Evolutionary conservation across 2,329 filamentous ascomycete genomes (phyloP), one percentile per base, ranked within the genome.

Genomic region (Botrytis pseudocinerea): DNA sequence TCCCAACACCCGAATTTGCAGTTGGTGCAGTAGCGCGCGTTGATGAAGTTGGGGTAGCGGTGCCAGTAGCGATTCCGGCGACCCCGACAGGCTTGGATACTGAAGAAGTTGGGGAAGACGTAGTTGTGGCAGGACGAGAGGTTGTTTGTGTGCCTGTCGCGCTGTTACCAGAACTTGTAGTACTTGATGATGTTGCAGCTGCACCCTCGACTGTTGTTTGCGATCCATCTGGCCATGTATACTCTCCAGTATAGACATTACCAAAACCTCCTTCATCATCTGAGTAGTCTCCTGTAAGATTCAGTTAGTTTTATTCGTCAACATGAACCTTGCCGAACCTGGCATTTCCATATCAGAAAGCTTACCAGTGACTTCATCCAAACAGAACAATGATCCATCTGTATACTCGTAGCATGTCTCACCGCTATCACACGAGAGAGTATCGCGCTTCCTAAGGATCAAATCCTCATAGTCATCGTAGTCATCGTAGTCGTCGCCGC

Each of bases 351-450:
- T 64, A n/a, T 7, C 8, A 20, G 9, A 22, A 40, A 44, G 16
- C n/a, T 32, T 6, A 64, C 61, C 61, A 14, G 61, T 64, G 18
- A 10, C n/a, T 64, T 22, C 8, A 22, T 64, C 7, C n/a, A 64
- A 64, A 32, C 61, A 46, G 40, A 64, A 64, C n/a, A 64, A 32
- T 44, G 40, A 64, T 32, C 61, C 61, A 20, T 64, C 60, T 0
- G 38, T 64, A 64, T 64, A 44, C 6, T 64, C 40, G 18, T 64
- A 64, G n/a, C 40, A 64, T 20, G 61, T 64, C 18, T 46, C 40
- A 32, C 28, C 28, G 10, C 18, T 16, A 20, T 10, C 32, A 64
- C 61, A 46, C 46, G 40, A 32, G 16, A 64, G 38, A 64, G 40
- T 64, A 32, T 64, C 61, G 32, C 40, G 18, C n/a, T 16, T 20